A percentile compares a stretch with the other conserved stretches of the same genome.
Evolutionary conservation across 805 yeast genomes (phyloP).

Genomic region (Myxozyma sirexii): DNA sequence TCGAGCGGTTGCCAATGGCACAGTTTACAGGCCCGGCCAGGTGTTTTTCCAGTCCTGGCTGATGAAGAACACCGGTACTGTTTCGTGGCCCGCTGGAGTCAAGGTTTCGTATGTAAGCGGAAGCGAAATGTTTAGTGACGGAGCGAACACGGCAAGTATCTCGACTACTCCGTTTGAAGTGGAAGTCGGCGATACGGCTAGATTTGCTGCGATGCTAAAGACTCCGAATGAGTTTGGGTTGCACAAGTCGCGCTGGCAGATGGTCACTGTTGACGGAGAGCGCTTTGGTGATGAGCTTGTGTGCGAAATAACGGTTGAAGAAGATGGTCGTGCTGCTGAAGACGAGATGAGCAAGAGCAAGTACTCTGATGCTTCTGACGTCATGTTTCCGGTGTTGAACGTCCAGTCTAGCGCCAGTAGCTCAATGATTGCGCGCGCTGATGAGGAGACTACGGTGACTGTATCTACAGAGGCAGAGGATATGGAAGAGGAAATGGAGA

Average conservation of each 20-base stretch:
- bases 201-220: constrained; percentile 28
- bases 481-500: not conserved
- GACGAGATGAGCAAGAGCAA: constrained; percentile 28
- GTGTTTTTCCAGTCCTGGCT: constrained; percentile 32
- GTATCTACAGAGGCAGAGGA: constrained; percentile 8
- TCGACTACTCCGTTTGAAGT: constrained; percentile 21
- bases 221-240: constrained; percentile 17
- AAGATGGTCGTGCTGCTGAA: constrained; percentile 5
- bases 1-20: constrained; percentile 18
- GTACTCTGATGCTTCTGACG: constrained; percentile 30
- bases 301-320: constrained; percentile 23
- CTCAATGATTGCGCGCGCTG: constrained; percentile 17
- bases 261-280: constrained; percentile 26
- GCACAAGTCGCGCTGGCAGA: constrained; percentile 22
- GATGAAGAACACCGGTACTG: constrained; percentile 23
- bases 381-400: constrained; percentile 26
- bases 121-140: constrained; percentile 11
- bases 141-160: constrained; percentile 1
- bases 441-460: constrained; percentile 13
- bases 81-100: constrained; percentile 30
- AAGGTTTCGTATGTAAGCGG: constrained; percentile 23
- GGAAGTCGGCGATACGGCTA: constrained; percentile 24
- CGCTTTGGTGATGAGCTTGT: constrained; percentile 27
- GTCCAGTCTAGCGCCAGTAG: constrained; percentile 7
- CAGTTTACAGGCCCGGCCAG: constrained; percentile 18